Conservation (phyloP, 257 asterid genomes). For the Capsicum baccatum region DNA sequence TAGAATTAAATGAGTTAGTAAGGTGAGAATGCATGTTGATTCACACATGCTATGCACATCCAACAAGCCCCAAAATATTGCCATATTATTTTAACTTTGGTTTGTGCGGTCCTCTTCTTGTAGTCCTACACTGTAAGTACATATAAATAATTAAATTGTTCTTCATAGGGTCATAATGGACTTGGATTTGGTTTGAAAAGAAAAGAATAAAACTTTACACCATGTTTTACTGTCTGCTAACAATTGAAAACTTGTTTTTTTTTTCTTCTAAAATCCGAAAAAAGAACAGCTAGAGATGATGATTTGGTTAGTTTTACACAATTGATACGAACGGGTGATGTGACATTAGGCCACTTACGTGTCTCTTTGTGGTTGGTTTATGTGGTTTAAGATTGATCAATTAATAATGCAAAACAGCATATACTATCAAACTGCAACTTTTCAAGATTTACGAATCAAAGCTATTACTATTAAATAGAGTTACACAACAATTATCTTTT, state of each 20-base stretch:
- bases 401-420: background rate
- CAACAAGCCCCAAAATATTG: too few relatives aligned
- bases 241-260: constrained; percentile 4
- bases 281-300: background rate
- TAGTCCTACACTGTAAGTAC: background rate
- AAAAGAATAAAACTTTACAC: background rate
- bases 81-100: background rate
- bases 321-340: background rate
- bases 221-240: background rate
- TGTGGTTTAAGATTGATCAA: background rate
- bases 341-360: background rate
- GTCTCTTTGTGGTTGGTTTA: background rate
- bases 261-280: background rate
- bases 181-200: constrained; percentile 9
- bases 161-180: background rate
- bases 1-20: background rate
- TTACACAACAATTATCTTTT: background rate
- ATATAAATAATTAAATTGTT: background rate
- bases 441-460: background rate
- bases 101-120: background rate
- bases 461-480: background rate
- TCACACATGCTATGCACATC: too few relatives aligned
- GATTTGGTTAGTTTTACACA: constrained; percentile 9
- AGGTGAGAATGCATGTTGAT: background rate
- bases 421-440: background rate